phyloP scores from a whole-genome alignment of 2,329 filamentous ascomycete genomes.

The Beauveria scarabaeidicola region DNA sequence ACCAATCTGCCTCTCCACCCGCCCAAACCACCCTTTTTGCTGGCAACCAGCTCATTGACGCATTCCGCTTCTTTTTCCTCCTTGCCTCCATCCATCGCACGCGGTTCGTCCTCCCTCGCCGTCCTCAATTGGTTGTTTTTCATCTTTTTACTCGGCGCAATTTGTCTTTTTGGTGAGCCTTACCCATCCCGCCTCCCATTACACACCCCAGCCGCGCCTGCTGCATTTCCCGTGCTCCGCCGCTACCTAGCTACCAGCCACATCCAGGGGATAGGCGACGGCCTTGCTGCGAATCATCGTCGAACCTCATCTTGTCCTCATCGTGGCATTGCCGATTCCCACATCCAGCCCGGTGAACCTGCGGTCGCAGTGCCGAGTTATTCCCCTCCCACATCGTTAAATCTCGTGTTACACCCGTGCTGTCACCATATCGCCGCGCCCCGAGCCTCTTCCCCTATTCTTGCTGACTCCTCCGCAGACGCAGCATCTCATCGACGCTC shows the following conservation, averaged over 20 bases:
- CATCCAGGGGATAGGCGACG: neutral
- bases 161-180: neutral
- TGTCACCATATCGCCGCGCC: neutral
- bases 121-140: slow-evolving; percentile 16
- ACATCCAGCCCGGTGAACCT: neutral
- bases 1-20: neutral
- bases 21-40: slow-evolving; percentile 10
- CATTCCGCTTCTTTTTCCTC: slow-evolving; percentile 14
- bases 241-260: slow-evolving; percentile 6
- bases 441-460: slow-evolving; percentile 10
- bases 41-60: slow-evolving; percentile 10
- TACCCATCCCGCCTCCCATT: neutral
- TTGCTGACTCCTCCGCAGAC: slow-evolving; percentile 9
- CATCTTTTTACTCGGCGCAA: neutral
- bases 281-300: neutral
- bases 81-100: slow-evolving; percentile 15
- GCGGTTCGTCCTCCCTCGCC: slow-evolving; percentile 15
- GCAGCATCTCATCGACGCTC: slow-evolving; percentile 4
- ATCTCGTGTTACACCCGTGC: neutral
- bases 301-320: neutral
- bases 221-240: neutral
- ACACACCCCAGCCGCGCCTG: neutral
- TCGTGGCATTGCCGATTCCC: neutral
- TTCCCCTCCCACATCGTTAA: neutral
- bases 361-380: neutral